phyloP scores from a whole-genome alignment of 2,329 filamentous ascomycete species.

The Tympanopsis confertula region DNA sequence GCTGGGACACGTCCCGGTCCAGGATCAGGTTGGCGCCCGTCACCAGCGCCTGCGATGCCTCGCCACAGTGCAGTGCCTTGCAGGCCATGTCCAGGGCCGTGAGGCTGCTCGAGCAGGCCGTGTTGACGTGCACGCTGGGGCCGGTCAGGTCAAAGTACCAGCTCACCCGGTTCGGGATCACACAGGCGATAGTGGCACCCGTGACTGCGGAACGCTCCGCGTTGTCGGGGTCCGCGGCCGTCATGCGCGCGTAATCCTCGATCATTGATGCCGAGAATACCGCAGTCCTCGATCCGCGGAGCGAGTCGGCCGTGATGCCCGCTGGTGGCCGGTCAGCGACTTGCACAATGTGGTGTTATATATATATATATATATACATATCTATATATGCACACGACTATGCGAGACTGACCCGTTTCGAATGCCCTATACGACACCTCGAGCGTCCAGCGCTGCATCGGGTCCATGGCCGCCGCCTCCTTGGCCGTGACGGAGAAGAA shows the following conservation, averaged over 20 bases:
- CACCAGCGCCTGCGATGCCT: slow-evolving; percentile 5
- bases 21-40: background rate
- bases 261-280: background rate
- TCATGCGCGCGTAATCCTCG: background rate
- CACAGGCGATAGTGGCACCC: slow-evolving; percentile 6
- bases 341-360: no score
- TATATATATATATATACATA: no score
- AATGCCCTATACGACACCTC: background rate
- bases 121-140: background rate
- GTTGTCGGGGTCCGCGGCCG: background rate
- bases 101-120: background rate
- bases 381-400: no score
- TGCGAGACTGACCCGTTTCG: slow-evolving; percentile 11
- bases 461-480: background rate
- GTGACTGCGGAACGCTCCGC: slow-evolving; percentile 5
- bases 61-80: slow-evolving; percentile 6
- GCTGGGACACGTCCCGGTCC: slow-evolving; percentile 21
- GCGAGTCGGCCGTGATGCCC: no score
- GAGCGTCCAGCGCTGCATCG: background rate
- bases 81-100: background rate
- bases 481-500: background rate
- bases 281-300: background rate
- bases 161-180: background rate
- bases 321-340: no score
- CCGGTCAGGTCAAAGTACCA: background rate